phyloP scores from a whole-genome alignment of 768 basidiomycete genomes.

The Pisolithus albus region DNA sequence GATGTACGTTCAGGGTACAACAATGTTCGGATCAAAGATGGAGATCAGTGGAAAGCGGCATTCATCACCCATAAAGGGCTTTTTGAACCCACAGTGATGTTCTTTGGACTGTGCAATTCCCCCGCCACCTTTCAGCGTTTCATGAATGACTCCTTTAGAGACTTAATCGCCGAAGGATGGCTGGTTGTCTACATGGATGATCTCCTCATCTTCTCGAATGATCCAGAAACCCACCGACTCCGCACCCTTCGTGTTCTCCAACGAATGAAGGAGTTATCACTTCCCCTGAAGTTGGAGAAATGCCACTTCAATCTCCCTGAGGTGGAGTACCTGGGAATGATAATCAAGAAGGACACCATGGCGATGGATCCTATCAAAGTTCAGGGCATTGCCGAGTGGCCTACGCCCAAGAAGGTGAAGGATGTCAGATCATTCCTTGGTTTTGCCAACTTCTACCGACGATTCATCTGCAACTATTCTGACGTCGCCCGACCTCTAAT shows the following conservation, averaged over 20 bases:
- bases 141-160: too few species aligned
- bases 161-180: too few species aligned
- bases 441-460: neutral
- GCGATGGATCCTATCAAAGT: neutral
- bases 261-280: neutral
- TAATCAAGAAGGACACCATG: neutral
- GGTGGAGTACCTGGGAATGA: neutral
- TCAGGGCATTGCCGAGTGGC: neutral
- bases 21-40: too few species aligned
- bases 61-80: neutral
- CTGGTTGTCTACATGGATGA: neutral
- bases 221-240: neutral
- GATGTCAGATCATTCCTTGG: neutral
- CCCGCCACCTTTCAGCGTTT: too few species aligned
- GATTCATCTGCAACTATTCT: neutral
- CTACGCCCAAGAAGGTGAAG: neutral
- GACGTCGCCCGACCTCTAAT: neutral
- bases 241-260: neutral
- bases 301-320: neutral
- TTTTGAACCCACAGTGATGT: neutral
- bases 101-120: neutral
- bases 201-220: neutral
- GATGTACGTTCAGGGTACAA: too few species aligned
- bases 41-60: neutral
- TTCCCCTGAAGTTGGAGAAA: neutral